phyloP scores from a whole-genome alignment of 1,284 basidiomycete genomes.

The Ustilago lituana region DNA sequence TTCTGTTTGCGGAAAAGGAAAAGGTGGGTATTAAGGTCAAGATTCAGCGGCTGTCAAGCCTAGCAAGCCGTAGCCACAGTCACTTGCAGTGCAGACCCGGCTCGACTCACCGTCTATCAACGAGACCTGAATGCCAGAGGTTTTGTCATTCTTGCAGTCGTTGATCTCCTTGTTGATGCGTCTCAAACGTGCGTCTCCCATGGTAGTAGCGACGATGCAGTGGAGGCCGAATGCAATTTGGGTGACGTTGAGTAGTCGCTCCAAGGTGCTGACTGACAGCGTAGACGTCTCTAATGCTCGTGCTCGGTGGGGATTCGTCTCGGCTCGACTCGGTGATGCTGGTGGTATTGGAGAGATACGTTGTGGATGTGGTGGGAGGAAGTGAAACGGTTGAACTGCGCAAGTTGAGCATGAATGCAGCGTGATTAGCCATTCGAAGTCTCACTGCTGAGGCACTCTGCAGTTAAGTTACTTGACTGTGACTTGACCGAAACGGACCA shows the following conservation, averaged over 20 bases:
- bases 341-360: too few species aligned
- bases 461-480: neutral
- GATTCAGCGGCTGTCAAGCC: neutral
- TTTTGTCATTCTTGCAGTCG: conserved; percentile 95
- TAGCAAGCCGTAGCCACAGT: neutral
- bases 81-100: too few species aligned
- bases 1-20: conserved; percentile 12
- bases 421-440: conserved; percentile 18
- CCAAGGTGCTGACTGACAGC: too few species aligned
- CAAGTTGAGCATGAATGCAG: neutral
- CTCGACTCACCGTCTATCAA: conserved; percentile 74
- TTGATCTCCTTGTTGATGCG: conserved; percentile 81
- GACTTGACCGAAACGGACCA: neutral
- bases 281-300: too few species aligned
- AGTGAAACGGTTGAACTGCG: too few species aligned
- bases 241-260: too few species aligned
- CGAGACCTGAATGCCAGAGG: conserved; percentile 82
- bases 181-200: conserved; percentile 82
- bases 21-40: neutral
- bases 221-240: too few species aligned
- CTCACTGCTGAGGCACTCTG: neutral
- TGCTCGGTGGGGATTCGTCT: too few species aligned
- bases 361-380: neutral
- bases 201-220: conserved; percentile 39
- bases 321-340: too few species aligned